A percentile compares a stretch with the other conserved stretches of the same genome.
phyloP scores from a whole-genome alignment of 2,329 filamentous ascomycete genomes.

The Sclerotiophoma versabilis region DNA sequence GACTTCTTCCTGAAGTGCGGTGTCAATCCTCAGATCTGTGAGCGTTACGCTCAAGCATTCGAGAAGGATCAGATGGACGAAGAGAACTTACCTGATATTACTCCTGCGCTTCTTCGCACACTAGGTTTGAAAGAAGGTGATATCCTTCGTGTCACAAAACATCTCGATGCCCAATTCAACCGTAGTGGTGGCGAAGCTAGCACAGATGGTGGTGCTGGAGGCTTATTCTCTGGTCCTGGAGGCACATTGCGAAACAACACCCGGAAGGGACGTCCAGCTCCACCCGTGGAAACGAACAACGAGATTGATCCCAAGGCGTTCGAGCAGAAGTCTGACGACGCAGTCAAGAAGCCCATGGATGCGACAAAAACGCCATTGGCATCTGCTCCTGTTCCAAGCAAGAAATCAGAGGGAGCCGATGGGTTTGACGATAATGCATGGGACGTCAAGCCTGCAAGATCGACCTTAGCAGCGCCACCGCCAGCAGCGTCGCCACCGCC shows the following conservation, averaged over 20 bases:
- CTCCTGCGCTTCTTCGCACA: slow-evolving; percentile 80
- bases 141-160: slow-evolving; percentile 93
- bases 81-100: slow-evolving; percentile 88
- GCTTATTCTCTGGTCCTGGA: slow-evolving; percentile 92
- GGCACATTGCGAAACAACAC: slow-evolving; percentile 93
- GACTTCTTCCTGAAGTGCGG: slow-evolving; percentile 96
- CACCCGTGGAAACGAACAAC: slow-evolving; percentile 84
- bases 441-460: slow-evolving; percentile 86
- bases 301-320: slow-evolving; percentile 88
- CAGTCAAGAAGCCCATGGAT: slow-evolving; percentile 55
- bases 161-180: slow-evolving; percentile 78
- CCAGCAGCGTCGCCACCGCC: slow-evolving; percentile 50
- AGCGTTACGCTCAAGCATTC: slow-evolving; percentile 92
- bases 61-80: slow-evolving; percentile 94
- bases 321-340: slow-evolving; percentile 62
- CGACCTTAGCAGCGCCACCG: slow-evolving; percentile 53
- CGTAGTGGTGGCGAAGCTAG: slow-evolving; percentile 66
- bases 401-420: slow-evolving; percentile 52
- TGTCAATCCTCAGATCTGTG: slow-evolving; percentile 89
- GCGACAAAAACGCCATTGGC: slow-evolving; percentile 59
- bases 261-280: slow-evolving; percentile 85
- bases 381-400: slow-evolving; percentile 56
- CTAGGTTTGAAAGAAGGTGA: slow-evolving; percentile 95
- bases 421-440: slow-evolving; percentile 98
- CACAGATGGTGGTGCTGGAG: slow-evolving; percentile 67